Percentiles rank a stretch among this genome's conserved stretches.
Evolutionary conservation across 2,329 filamentous ascomycete species (phyloP).

Genomic region (Herpotrichia juniperi): DNA sequence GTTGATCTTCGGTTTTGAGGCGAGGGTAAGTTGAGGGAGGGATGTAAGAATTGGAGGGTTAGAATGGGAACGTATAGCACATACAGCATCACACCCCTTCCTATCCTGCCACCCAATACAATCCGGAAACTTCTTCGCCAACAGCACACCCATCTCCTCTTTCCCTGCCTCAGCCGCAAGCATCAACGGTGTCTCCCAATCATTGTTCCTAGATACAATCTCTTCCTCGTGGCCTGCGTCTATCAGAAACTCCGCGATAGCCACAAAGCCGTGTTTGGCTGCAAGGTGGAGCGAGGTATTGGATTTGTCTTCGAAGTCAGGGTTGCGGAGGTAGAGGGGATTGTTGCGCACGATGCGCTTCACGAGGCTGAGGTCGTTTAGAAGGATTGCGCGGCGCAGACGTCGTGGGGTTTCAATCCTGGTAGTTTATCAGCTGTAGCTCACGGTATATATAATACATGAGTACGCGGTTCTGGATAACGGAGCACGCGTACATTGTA

Average conservation of each 20-base stretch:
- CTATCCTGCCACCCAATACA: slow-evolving; percentile 71
- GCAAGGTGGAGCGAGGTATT: slow-evolving; percentile 87
- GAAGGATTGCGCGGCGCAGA: slow-evolving; percentile 80
- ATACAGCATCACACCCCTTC: slow-evolving; percentile 71
- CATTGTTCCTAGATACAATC: slow-evolving; percentile 77
- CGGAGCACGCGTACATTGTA: not conserved
- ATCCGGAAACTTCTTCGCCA: slow-evolving; percentile 68
- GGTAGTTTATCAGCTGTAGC: not conserved
- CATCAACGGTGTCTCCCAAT: slow-evolving; percentile 82
- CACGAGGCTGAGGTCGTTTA: slow-evolving; percentile 75
- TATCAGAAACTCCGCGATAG: slow-evolving; percentile 74
- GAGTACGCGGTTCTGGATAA: too few species aligned
- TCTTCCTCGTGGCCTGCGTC: slow-evolving; percentile 76
- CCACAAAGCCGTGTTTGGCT: slow-evolving; percentile 71
- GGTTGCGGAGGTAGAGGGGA: slow-evolving; percentile 75
- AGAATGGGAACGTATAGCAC: slow-evolving; percentile 16
- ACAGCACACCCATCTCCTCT: slow-evolving; percentile 73
- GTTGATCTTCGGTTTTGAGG: not conserved
- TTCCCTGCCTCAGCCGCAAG: slow-evolving; percentile 73
- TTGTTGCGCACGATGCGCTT: slow-evolving; percentile 77
- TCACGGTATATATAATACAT: too few species aligned
- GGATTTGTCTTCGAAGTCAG: slow-evolving; percentile 75
- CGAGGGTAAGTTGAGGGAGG: not conserved
- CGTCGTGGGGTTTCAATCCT: slow-evolving; percentile 81
- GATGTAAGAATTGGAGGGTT: too few species aligned